These are phyloP conservation scores for Cryomyces minteri DNA, from an alignment of 495 filamentous ascomycete genomes.

Conservation along the genomic window DNA sequence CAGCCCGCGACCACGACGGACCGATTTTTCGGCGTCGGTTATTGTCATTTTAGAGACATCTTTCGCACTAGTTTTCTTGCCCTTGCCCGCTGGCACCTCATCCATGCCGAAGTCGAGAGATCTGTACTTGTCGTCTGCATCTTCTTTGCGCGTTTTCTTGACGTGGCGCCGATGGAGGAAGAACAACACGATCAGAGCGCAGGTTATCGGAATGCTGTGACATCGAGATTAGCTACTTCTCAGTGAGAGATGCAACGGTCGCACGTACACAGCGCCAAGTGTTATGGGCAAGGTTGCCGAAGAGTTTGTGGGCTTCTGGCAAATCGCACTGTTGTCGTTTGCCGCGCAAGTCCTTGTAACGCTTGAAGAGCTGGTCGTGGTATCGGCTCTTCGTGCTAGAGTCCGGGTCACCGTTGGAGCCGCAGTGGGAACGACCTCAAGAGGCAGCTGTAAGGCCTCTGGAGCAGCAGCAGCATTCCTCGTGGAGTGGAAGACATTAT, in stretches of 20 bases:
- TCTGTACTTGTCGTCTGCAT: constrained; percentile 72
- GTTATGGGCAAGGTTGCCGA: constrained; percentile 52
- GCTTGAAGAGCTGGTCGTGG: background rate
- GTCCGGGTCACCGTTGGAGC: background rate
- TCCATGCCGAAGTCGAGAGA: constrained; percentile 87
- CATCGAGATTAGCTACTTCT: constrained; percentile 8
- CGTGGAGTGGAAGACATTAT: background rate
- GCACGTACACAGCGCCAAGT: constrained; percentile 64
- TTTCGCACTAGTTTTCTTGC: constrained; percentile 32
- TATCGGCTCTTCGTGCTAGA: background rate
- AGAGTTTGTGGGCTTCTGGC: constrained; percentile 18
- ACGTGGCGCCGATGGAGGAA: constrained; percentile 63
- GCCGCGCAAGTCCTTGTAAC: constrained; percentile 6
- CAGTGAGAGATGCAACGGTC: constrained; percentile 1
- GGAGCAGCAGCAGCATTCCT: background rate
- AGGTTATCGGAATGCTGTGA: constrained; percentile 54
- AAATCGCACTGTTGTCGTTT: constrained; percentile 5
- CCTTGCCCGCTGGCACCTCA: constrained; percentile 22
- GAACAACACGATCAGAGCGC: constrained; percentile 47
- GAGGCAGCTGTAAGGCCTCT: background rate
- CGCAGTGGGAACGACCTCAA: background rate
- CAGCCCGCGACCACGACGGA: constrained; percentile 45
- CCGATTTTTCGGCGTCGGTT: constrained; percentile 26
- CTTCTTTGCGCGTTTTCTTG: constrained; percentile 56
- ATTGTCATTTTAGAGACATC: constrained; percentile 22